Base-by-base conservation (phyloP, 352 stramenopile species). In the Phytophthora parvispora region DNA sequence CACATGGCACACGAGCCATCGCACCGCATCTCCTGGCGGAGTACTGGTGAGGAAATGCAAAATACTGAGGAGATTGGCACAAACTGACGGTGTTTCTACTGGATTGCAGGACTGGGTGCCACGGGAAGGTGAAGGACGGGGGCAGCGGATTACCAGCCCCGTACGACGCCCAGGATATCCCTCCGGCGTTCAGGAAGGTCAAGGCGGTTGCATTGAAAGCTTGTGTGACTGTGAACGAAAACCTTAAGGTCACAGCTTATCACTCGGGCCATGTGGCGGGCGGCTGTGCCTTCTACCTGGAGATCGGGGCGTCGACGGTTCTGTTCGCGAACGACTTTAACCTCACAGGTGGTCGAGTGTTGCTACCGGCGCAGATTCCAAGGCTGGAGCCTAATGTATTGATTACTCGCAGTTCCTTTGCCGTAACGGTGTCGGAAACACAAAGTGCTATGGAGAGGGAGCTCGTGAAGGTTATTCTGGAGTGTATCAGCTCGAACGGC, bases 311-410 rank as follows among this genome's bases (percentile, higher is more conserved):
- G 6, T 90, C 83, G n/a, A 85, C 84, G 1, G 78, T 96, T 45
- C 47, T 96, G 24, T 95, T 80, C 25, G 87, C 89, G 24, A 90
- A 89, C 27, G 88, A 93, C 54, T 95, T 97, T 64, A 95, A 94
- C 60, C 67, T 93, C 36, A 80, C 78, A 24, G 88, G 88, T 13
- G 86, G 84, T 3, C 80, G 88, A 54, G 84, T 97, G 42, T 49
- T 97, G 9, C 67, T 91, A 20, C 84, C 87, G 1, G 81, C 86
- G 6, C 70, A 91, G 55, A 90, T 97, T 40, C 90, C 90, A 45
- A 73, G 84, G 9, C 63, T 94, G 28, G 74, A 85, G 25, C 86
- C 88, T 3, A 84, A 61, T 40, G 81, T 75, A 1, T 60, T 95
- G 45, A 78, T 97, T 47, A 87, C 86, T 8, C 72, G 87, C 6